phyloP scores from a whole-genome alignment of 2,329 filamentous ascomycete species.

The Macrophomina pseudophaseolina region DNA sequence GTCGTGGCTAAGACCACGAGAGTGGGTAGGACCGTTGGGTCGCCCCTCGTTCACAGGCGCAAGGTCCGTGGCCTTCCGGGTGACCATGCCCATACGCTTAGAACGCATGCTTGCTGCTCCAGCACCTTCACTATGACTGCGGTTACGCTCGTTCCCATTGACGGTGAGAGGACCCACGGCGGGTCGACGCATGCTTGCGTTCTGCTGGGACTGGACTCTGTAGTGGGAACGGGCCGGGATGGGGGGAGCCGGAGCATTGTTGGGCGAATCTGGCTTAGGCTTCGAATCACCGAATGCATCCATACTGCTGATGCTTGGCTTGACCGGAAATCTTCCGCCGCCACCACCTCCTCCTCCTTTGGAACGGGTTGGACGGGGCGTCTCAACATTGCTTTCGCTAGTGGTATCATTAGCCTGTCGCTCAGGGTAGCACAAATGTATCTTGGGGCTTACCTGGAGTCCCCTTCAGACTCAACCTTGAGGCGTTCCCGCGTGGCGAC shows the following conservation, averaged over 20 bases:
- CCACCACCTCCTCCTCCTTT: conserved; percentile 38
- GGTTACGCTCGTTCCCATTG: conserved; percentile 71
- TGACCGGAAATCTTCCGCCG: conserved; percentile 65
- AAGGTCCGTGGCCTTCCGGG: conserved; percentile 49
- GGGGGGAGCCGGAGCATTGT: conserved; percentile 65
- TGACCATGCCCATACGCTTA: conserved; percentile 63
- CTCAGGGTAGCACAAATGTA: not conserved
- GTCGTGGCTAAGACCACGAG: conserved; percentile 63
- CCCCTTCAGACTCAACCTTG: conserved; percentile 52
- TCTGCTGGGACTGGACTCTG: conserved; percentile 74
- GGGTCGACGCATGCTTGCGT: conserved; percentile 66
- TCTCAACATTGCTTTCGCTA: conserved; percentile 77
- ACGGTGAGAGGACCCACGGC: conserved; percentile 69
- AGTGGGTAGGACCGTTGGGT: conserved; percentile 58
- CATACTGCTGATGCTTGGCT: conserved; percentile 69
- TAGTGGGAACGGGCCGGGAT: conserved; percentile 84
- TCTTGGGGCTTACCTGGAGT: conserved; percentile 44
- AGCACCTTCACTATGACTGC: conserved; percentile 67
- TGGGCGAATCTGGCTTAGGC: conserved; percentile 70
- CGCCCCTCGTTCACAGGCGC: conserved; percentile 59
- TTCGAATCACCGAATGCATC: conserved; percentile 58
- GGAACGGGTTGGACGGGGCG: conserved; percentile 70
- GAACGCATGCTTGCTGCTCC: conserved; percentile 56
- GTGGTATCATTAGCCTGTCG: conserved; percentile 31
- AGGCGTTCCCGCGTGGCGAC: conserved; percentile 43